Conservation (phyloP, 1,284 basidiomycete species). For the Ganoderma resinaceum region DNA sequence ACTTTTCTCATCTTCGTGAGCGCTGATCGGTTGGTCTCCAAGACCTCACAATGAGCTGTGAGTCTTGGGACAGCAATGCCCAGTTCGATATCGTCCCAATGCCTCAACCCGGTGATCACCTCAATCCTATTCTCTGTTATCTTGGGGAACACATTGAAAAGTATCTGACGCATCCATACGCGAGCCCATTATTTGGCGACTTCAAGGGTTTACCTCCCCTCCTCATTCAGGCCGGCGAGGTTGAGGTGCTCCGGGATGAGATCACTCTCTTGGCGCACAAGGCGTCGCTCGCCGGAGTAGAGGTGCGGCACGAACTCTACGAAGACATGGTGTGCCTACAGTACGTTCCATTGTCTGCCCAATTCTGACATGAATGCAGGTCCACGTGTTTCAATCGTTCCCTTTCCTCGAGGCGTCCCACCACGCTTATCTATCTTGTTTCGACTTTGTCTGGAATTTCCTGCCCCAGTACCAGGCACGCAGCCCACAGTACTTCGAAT, state of each 20-base stretch:
- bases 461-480: constrained; percentile 57
- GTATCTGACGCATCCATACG: constrained; percentile 96
- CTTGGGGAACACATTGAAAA: constrained; percentile 86
- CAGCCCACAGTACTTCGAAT: constrained; percentile 56
- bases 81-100: constrained; percentile 82
- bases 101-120: constrained; percentile 80
- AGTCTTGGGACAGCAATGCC: constrained; percentile 96
- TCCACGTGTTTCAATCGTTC: constrained; percentile 92
- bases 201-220: constrained; percentile 89
- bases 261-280: constrained; percentile 95
- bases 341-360: constrained; percentile 9
- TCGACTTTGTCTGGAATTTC: constrained; percentile 72
- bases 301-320: constrained; percentile 92
- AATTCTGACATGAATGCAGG: constrained; percentile 45
- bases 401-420: constrained; percentile 81
- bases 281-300: constrained; percentile 86
- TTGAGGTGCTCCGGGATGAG: constrained; percentile 94
- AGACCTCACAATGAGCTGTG: constrained; percentile 96
- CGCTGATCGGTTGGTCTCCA: constrained; percentile 16
- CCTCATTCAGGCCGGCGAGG: constrained; percentile 93
- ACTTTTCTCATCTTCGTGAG: background rate
- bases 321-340: constrained; percentile 83
- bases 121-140: constrained; percentile 94
- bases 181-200: constrained; percentile 94
- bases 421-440: constrained; percentile 80